Evolutionary conservation across 1,139 yeast genomes (phyloP).

Genomic region (Hansenula lynferdii): DNA sequence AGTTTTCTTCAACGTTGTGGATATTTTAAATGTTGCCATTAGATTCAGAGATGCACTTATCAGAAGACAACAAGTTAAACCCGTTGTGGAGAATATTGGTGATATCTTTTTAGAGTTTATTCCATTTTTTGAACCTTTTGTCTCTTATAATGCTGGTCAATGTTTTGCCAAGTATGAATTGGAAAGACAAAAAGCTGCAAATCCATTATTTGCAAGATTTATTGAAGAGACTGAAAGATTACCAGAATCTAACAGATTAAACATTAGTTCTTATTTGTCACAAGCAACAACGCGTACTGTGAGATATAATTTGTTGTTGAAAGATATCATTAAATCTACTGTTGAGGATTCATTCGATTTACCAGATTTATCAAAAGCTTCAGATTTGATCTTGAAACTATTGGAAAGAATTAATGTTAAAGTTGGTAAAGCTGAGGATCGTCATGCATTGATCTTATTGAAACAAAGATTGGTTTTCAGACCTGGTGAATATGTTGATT

Average conservation of each 20-base stretch:
- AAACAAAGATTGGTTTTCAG: constrained; percentile 70
- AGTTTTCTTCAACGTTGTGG: constrained; percentile 88
- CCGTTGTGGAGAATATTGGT: constrained; percentile 81
- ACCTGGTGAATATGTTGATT: constrained; percentile 83
- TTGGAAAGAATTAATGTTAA: constrained; percentile 81
- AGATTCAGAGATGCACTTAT: constrained; percentile 86
- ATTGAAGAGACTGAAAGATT: constrained; percentile 88
- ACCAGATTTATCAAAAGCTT: constrained; percentile 65
- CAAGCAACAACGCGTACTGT: constrained; percentile 98
- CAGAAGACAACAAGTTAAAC: constrained; percentile 81
- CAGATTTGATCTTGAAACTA: constrained; percentile 70
- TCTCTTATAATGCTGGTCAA: constrained; percentile 92
- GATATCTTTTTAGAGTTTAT: constrained; percentile 83
- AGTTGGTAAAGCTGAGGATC: constrained; percentile 92
- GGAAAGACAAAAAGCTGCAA: constrained; percentile 89
- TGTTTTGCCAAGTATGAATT: constrained; percentile 94
- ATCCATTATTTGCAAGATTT: constrained; percentile 85
- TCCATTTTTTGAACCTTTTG: constrained; percentile 87
- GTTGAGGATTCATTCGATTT: constrained; percentile 58
- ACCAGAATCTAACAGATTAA: constrained; percentile 82
- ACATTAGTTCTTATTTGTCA: constrained; percentile 86
- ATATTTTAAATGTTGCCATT: constrained; percentile 78
- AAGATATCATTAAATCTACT: constrained; percentile 80
- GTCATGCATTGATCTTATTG: constrained; percentile 83
- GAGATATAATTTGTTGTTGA: constrained; percentile 79